phyloP scores from a whole-genome alignment of 352 stramenopile species.

The Phytophthora aleatoria region DNA sequence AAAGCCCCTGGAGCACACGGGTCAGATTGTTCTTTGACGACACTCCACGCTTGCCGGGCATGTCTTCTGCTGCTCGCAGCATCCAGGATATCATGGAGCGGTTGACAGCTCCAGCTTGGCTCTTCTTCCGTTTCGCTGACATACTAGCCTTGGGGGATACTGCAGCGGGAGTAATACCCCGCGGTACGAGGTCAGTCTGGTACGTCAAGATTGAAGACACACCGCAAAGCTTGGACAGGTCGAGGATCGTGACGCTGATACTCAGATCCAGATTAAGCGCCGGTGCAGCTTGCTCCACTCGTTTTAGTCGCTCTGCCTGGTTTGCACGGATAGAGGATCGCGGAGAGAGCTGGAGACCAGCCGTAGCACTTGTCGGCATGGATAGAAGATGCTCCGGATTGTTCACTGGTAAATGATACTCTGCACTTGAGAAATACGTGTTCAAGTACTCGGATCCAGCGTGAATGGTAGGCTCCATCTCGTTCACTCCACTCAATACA shows the following conservation, averaged over 20 bases:
- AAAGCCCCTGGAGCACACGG: slow-evolving; percentile 48
- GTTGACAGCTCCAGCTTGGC: slow-evolving; percentile 33
- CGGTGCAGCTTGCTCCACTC: slow-evolving; percentile 46
- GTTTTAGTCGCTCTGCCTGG: slow-evolving; percentile 47
- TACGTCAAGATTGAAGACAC: slow-evolving; percentile 79
- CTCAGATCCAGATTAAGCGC: slow-evolving; percentile 70
- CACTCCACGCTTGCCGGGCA: slow-evolving; percentile 25
- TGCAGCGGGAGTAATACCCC: slow-evolving; percentile 7
- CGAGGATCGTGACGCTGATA: slow-evolving; percentile 71
- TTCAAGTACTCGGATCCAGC: slow-evolving; percentile 76
- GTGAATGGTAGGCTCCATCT: slow-evolving; percentile 62
- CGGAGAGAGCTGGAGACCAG: slow-evolving; percentile 54
- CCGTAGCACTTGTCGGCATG: slow-evolving; percentile 39
- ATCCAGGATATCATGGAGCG: slow-evolving; percentile 70
- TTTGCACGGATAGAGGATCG: slow-evolving; percentile 42
- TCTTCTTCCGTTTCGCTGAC: slow-evolving; percentile 22
- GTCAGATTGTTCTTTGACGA: slow-evolving; percentile 46
- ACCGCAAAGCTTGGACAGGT: slow-evolving; percentile 77
- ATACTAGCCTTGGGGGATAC: slow-evolving; percentile 21
- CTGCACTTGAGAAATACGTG: slow-evolving; percentile 67
- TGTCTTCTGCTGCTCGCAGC: slow-evolving; percentile 48
- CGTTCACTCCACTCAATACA: slow-evolving; percentile 30
- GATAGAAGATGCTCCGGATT: slow-evolving; percentile 72
- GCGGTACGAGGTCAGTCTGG: slow-evolving; percentile 45
- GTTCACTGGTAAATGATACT: slow-evolving; percentile 75